Evolutionary conservation across 257 asterid species (phyloP).

Genomic region (Echites panduratus): DNA sequence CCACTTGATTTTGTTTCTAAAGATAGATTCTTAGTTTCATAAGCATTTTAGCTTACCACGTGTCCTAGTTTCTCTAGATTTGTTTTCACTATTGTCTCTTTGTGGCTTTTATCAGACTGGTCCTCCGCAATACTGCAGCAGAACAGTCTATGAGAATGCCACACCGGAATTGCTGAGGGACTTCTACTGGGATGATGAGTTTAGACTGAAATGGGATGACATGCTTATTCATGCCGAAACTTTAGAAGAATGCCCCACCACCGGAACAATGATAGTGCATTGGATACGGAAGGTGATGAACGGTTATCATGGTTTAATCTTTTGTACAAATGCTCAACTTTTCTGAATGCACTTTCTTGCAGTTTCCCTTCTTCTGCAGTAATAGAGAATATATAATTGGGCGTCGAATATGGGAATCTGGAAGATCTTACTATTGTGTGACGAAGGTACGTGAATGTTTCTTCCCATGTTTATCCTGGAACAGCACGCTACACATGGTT

Average conservation of each 20-base stretch:
- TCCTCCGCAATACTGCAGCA: slow-evolving; percentile 89
- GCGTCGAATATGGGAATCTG: slow-evolving; percentile 94
- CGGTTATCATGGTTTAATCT: not conserved
- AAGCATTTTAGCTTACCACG: not conserved
- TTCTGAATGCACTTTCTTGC: slow-evolving; percentile 22
- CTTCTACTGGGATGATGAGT: slow-evolving; percentile 94
- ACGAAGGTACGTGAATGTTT: slow-evolving; percentile 50
- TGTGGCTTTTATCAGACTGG: slow-evolving; percentile 42
- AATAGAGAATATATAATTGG: slow-evolving; percentile 86
- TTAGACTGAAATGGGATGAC: slow-evolving; percentile 85
- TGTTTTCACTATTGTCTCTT: not conserved
- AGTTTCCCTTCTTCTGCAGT: slow-evolving; percentile 98
- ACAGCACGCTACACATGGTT: not conserved
- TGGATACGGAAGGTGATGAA: slow-evolving; percentile 81
- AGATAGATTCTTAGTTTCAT: not conserved
- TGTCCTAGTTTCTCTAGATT: not conserved
- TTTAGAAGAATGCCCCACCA: slow-evolving; percentile 69
- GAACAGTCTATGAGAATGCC: slow-evolving; percentile 91
- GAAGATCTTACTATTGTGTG: slow-evolving; percentile 75
- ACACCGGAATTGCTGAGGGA: slow-evolving; percentile 85
- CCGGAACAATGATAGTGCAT: slow-evolving; percentile 78
- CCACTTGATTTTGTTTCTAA: not conserved
- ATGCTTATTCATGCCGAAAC: slow-evolving; percentile 68
- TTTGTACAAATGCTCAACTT: slow-evolving; percentile 8
- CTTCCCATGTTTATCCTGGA: not conserved